Conservation (phyloP, 2,329 filamentous ascomycete genomes). For the Scortechinia acanthostroma region DNA sequence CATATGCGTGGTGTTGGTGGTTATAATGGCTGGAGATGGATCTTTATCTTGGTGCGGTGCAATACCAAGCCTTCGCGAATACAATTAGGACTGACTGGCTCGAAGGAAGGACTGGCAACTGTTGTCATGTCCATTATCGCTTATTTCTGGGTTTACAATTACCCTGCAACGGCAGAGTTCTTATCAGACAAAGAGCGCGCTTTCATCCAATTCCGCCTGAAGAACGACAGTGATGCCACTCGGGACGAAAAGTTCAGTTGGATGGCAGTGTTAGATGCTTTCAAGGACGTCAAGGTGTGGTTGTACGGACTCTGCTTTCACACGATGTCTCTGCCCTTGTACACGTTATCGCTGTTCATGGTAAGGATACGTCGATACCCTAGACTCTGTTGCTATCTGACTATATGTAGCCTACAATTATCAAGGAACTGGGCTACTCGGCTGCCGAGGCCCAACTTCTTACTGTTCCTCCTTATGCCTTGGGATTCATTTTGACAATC, state of each 20-base stretch:
- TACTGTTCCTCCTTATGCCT: slow-evolving; percentile 57
- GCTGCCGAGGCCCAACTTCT: slow-evolving; percentile 46
- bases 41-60: slow-evolving; percentile 54
- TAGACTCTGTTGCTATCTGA: neutral
- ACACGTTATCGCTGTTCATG: slow-evolving; percentile 46
- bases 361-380: slow-evolving; percentile 17
- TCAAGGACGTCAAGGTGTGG: slow-evolving; percentile 66
- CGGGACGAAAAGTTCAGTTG: slow-evolving; percentile 64
- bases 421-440: slow-evolving; percentile 41
- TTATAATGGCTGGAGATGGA: slow-evolving; percentile 46
- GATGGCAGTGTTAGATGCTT: slow-evolving; percentile 53
- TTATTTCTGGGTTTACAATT: slow-evolving; percentile 61
- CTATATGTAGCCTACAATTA: slow-evolving; percentile 37
- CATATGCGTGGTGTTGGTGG: slow-evolving; percentile 43
- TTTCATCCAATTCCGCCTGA: slow-evolving; percentile 54
- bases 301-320: slow-evolving; percentile 68
- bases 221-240: slow-evolving; percentile 63
- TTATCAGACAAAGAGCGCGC: slow-evolving; percentile 42
- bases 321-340: slow-evolving; percentile 60
- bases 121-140: slow-evolving; percentile 37
- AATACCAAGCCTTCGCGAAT: slow-evolving; percentile 35
- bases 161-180: slow-evolving; percentile 50
- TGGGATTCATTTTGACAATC: slow-evolving; percentile 53
- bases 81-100: slow-evolving; percentile 34
- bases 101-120: slow-evolving; percentile 49